Conservation (phyloP, 1,139 yeast genomes). For the Yamadazyma siamensis region DNA sequence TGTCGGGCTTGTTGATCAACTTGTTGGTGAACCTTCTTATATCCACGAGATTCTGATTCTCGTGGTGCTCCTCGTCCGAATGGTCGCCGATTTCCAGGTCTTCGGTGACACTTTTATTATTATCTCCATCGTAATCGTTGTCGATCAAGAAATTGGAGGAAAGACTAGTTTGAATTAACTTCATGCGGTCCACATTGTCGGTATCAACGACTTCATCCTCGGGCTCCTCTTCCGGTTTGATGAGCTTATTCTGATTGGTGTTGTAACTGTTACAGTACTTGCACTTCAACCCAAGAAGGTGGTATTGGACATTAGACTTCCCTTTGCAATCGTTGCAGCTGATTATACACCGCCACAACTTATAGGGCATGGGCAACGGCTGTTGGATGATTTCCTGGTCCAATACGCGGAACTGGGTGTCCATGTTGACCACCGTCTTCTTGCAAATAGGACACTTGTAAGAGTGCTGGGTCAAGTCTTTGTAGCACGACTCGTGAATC, state of each 20-base stretch:
- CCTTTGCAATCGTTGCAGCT: slow-evolving; percentile 91
- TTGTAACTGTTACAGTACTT: slow-evolving; percentile 84
- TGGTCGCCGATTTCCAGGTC: slow-evolving; percentile 10
- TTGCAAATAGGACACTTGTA: slow-evolving; percentile 92
- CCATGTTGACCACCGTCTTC: slow-evolving; percentile 81
- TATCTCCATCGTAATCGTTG: slow-evolving; percentile 22
- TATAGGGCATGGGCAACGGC: slow-evolving; percentile 78
- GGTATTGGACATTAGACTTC: slow-evolving; percentile 72
- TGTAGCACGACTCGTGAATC: slow-evolving; percentile 81
- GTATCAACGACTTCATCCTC: slow-evolving; percentile 17
- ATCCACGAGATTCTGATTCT: slow-evolving; percentile 21
- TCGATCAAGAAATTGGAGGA: slow-evolving; percentile 39
- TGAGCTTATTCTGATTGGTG: slow-evolving; percentile 66
- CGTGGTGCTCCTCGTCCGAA: slow-evolving; percentile 17
- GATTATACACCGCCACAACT: slow-evolving; percentile 70
- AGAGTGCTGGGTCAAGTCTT: slow-evolving; percentile 72
- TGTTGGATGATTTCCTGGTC: slow-evolving; percentile 79
- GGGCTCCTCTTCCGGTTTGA: slow-evolving; percentile 51
- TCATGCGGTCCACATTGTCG: slow-evolving; percentile 26
- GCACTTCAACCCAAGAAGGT: slow-evolving; percentile 83
- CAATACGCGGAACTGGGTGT: slow-evolving; percentile 77
- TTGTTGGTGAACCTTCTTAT: slow-evolving; percentile 27
- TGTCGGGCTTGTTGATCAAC: slow-evolving; percentile 15
- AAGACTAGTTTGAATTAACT: slow-evolving; percentile 28
- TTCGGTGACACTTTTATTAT: slow-evolving; percentile 13